Evolutionary conservation across 208 protist species (phyloP).

Genomic region (Leishmania gerbilli): DNA sequence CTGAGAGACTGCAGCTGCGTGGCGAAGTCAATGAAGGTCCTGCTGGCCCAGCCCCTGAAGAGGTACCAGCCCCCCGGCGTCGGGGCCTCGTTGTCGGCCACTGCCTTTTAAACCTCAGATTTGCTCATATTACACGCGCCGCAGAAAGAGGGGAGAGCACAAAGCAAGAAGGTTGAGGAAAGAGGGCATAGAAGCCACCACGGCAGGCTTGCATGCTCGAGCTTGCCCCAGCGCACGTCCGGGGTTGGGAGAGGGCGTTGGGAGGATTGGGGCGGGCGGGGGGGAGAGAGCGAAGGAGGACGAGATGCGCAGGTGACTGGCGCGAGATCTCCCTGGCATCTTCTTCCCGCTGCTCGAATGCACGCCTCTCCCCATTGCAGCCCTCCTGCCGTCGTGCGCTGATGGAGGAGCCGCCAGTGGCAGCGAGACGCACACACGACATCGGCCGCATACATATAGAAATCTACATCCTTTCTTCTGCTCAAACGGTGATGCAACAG

Average conservation of each 20-base stretch:
- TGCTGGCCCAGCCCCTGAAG: constrained; percentile 56
- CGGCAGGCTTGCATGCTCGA: neutral
- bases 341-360: neutral
- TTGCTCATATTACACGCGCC: constrained; percentile 37
- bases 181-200: neutral
- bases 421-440: neutral
- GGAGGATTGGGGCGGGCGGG: too few species aligned
- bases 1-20: constrained; percentile 49
- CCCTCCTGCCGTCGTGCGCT: neutral
- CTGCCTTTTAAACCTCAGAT: constrained; percentile 43
- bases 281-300: too few species aligned
- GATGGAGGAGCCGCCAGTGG: neutral
- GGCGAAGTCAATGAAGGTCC: constrained; percentile 43
- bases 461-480: neutral
- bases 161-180: neutral
- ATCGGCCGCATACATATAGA: neutral
- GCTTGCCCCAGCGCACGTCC: neutral
- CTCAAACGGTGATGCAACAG: neutral
- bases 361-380: neutral
- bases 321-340: neutral
- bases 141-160: neutral
- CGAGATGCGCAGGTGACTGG: neutral
- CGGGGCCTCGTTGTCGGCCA: constrained; percentile 52
- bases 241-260: neutral
- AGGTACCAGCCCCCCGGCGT: constrained; percentile 44